Evolutionary conservation across 148 eudicot species (phyloP), one percentile per base, ranked within the genome.

Genomic region (Suaeda aralocaspica): DNA sequence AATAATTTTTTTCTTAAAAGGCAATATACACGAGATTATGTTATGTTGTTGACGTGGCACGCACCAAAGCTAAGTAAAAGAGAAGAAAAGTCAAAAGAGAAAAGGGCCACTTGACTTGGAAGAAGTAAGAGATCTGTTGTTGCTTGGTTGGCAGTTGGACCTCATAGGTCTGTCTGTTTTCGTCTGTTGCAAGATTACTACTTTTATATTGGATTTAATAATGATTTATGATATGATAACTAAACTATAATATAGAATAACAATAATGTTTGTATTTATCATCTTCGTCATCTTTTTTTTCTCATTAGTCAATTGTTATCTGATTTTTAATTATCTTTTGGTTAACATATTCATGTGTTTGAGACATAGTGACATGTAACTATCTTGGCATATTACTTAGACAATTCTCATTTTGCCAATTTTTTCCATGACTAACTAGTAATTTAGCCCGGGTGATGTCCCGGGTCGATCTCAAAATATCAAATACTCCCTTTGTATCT

Each of bases 11-110:
- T n/a, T n/a, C n/a, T n/a, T n/a, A n/a, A n/a, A n/a, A n/a, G n/a
- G n/a, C n/a, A n/a, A n/a, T n/a, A 9, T 44, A 55, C 58, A 61
- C 69, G 57, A 18, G 34, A 56, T n/a, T n/a, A n/a, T n/a, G 41
- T 69, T 72, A 68, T 78, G 75, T 76, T 84, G 84, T 75, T 83
- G 87, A 84, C 86, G 78, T 83, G 86, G 77, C 76, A 78, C 69
- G 80, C 87, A 76, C 73, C 76, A 77, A 64, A 15, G 9, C 5
- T 21, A 67, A n/a, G n/a, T n/a, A n/a, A n/a, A n/a, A 30, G 29
- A 70, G 31, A 31, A 49, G 63, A 75, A 77, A 78, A 81, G 76
- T 73, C 80, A 72, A 71, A 21, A n/a, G 49, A 4, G 57, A n/a
- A 66, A n/a, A 45, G 39, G 36, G 71, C 78, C 81, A 74, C 79